These are phyloP conservation scores for Sinapis alba DNA, from an alignment of 441 rosid species.

Conservation along the genomic window DNA sequence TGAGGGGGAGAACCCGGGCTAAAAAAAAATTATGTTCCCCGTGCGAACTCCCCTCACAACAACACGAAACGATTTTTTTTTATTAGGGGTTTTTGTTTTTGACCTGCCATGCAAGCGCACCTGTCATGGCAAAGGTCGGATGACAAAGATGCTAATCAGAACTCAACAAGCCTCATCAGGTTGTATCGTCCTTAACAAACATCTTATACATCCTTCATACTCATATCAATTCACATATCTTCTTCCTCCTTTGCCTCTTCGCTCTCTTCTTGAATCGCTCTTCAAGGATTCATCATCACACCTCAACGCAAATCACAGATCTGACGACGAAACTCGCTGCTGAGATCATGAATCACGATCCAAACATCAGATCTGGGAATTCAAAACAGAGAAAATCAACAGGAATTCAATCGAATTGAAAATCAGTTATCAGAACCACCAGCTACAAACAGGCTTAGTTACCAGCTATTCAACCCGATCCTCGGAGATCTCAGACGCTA, in stretches of 20 bases:
- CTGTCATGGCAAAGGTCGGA: constrained; percentile 97
- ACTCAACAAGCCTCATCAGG: constrained; percentile 41
- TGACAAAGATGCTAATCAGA: constrained; percentile 47
- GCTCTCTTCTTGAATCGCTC: background rate
- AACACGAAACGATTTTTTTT: constrained; percentile 43
- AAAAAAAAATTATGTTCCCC: constrained; percentile 43
- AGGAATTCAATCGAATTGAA: background rate
- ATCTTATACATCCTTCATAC: constrained; percentile 60
- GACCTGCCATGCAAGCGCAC: constrained; percentile 99
- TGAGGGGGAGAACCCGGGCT: constrained; percentile 83
- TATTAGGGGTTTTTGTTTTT: constrained; percentile 45
- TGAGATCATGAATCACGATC: background rate
- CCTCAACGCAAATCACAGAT: background rate
- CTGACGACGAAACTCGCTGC: background rate
- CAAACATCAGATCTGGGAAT: constrained; percentile 9
- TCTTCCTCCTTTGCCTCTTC: background rate
- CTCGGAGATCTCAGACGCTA: background rate
- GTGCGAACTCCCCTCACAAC: constrained; percentile 82
- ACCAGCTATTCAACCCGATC: constrained; percentile 4
- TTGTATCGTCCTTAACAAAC: constrained; percentile 45
- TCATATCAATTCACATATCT: background rate
- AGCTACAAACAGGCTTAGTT: background rate
- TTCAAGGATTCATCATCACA: background rate
- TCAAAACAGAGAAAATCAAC: background rate
- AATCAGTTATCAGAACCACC: constrained; percentile 13